Evolutionary conservation across 192 early-diverging fungal species (phyloP).

Genomic region (Coemansia erecta): DNA sequence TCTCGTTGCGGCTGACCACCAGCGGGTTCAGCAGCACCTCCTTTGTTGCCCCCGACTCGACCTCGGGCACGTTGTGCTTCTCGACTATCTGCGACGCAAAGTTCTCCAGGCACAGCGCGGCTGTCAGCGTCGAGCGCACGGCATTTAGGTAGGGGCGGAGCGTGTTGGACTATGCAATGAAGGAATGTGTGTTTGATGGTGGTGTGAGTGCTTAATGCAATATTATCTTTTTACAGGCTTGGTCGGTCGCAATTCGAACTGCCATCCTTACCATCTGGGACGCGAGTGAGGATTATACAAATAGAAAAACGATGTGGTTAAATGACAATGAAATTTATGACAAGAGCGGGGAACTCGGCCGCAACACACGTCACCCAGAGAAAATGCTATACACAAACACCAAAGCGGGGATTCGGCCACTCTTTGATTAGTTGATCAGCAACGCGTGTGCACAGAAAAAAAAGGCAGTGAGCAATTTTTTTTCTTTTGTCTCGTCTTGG

Average conservation of each 20-base stretch:
- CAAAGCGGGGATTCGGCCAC: too few species aligned
- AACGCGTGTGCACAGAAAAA: background rate
- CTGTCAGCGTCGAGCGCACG: conserved; percentile 89
- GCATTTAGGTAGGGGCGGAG: conserved; percentile 94
- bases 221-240: too few species aligned
- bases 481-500: conserved; percentile 2
- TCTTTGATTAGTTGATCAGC: background rate
- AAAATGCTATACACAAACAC: too few species aligned
- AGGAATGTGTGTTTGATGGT: background rate
- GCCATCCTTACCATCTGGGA: conserved; percentile 2
- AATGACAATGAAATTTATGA: background rate
- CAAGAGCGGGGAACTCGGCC: too few species aligned
- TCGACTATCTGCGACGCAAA: conserved; percentile 97
- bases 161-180: conserved; percentile 84
- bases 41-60: conserved; percentile 78
- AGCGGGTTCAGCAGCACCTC: conserved; percentile 87
- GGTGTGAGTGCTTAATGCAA: background rate
- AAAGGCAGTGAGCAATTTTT: conserved; percentile 3
- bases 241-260: background rate
- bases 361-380: background rate
- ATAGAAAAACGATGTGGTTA: background rate
- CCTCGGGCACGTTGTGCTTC: conserved; percentile 97
- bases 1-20: conserved; percentile 86
- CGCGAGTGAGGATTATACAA: background rate
- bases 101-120: conserved; percentile 94